Percentiles rank a stretch among this genome's conserved stretches.
phyloP scores from a whole-genome alignment of 805 yeast species.

The Saccharomyces paradoxus region DNA sequence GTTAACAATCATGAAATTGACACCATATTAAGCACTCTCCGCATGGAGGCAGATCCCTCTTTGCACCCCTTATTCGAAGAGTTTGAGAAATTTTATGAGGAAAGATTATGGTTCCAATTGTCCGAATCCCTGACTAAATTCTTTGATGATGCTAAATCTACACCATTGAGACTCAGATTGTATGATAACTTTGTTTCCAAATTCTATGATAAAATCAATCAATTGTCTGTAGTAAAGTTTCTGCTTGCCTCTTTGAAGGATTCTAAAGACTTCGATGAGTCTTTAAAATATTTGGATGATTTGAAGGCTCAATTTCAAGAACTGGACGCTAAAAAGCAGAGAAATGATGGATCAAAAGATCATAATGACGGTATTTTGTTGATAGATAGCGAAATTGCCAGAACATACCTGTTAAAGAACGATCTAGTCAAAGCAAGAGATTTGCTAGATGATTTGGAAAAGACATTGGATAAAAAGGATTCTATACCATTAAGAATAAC shows the following conservation, averaged over 20 bases:
- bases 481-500: conserved; percentile 56
- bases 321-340: conserved; percentile 28
- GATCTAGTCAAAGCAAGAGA: conserved; percentile 55
- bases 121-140: conserved; percentile 58
- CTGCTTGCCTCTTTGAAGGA: conserved; percentile 48
- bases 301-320: conserved; percentile 40
- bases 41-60: conserved; percentile 59
- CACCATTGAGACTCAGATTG: conserved; percentile 51
- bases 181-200: conserved; percentile 62
- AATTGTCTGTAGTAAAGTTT: conserved; percentile 70
- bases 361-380: conserved; percentile 49
- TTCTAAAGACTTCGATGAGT: conserved; percentile 37
- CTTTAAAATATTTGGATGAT: conserved; percentile 40
- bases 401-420: conserved; percentile 51
- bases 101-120: conserved; percentile 92
- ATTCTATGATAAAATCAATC: conserved; percentile 66
- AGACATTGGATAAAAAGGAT: conserved; percentile 49
- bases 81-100: conserved; percentile 77
- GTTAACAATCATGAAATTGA: conserved; percentile 18
- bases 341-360: conserved; percentile 31
- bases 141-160: conserved; percentile 47
- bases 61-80: conserved; percentile 40
- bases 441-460: conserved; percentile 53
- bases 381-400: conserved; percentile 66
- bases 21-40: conserved; percentile 37